Conservation (phyloP, 192 early-diverging fungal genomes). For the Backusella macrospora region DNA sequence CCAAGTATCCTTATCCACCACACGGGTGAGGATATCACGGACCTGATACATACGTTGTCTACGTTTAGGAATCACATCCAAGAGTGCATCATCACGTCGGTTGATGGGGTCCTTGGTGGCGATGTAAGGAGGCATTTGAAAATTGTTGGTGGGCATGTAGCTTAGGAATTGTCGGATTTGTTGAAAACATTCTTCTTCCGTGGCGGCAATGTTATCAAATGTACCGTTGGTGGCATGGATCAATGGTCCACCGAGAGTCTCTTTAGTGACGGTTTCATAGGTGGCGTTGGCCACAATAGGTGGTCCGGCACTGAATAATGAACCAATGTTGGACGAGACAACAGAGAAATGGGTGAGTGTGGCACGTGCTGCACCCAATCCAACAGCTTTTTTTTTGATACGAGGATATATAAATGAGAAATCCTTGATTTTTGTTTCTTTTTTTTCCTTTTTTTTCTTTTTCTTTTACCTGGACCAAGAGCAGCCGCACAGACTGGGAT, state of each 20-base stretch:
- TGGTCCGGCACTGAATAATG: slow-evolving; percentile 38
- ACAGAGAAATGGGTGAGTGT: slow-evolving; percentile 43
- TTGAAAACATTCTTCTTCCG: slow-evolving; percentile 36
- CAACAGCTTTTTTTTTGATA: slow-evolving; percentile 34
- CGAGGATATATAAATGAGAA: background rate
- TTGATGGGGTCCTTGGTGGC: slow-evolving; percentile 15
- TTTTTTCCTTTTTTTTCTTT: too few species aligned
- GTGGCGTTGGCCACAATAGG: slow-evolving; percentile 43
- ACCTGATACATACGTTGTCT: slow-evolving; percentile 39
- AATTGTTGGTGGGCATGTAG: slow-evolving; percentile 29
- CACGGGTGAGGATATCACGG: slow-evolving; percentile 31
- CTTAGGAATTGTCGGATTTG: slow-evolving; percentile 34
- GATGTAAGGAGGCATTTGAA: slow-evolving; percentile 23
- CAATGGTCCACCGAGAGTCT: slow-evolving; percentile 36
- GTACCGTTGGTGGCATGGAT: slow-evolving; percentile 42
- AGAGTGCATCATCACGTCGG: slow-evolving; percentile 30
- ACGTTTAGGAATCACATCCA: slow-evolving; percentile 32
- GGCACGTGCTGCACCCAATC: slow-evolving; percentile 40
- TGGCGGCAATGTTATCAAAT: slow-evolving; percentile 37
- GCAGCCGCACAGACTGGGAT: slow-evolving; percentile 41
- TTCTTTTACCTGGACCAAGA: slow-evolving; percentile 35
- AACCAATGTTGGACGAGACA: slow-evolving; percentile 29
- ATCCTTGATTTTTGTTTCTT: too few species aligned
- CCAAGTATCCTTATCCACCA: slow-evolving; percentile 35
- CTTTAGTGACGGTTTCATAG: slow-evolving; percentile 38